phyloP scores from a whole-genome alignment of 2,329 filamentous ascomycete species.

The Colletotrichum sp. region DNA sequence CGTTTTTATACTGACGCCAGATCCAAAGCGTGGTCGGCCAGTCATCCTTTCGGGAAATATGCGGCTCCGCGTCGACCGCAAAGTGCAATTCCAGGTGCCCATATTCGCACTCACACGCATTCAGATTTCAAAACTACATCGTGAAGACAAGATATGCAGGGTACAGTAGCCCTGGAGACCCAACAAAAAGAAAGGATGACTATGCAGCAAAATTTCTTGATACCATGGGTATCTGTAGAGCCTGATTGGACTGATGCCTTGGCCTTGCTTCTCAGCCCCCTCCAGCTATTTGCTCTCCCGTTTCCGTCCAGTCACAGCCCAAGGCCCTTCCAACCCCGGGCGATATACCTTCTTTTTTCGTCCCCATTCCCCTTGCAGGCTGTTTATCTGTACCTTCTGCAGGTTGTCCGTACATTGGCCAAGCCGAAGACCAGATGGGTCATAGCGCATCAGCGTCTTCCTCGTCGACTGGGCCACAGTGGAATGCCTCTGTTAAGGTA shows the following conservation, averaged over 20 bases:
- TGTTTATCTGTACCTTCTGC: neutral
- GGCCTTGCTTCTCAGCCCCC: neutral
- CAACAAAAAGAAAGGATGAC: neutral
- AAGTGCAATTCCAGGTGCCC: neutral
- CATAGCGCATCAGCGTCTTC: neutral
- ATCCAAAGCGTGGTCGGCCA: neutral
- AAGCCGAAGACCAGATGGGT: neutral
- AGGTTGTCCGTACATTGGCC: neutral
- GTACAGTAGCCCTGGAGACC: neutral
- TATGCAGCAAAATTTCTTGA: neutral
- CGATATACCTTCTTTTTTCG: neutral
- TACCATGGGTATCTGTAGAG: neutral
- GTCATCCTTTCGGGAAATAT: neutral
- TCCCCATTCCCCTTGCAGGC: neutral
- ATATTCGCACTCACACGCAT: neutral
- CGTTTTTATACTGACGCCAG: neutral
- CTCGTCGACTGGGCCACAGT: neutral
- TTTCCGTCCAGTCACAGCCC: neutral
- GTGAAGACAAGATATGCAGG: neutral
- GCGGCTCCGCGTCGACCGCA: neutral
- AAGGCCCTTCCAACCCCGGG: neutral
- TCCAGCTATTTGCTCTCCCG: neutral
- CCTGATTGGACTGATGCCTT: neutral
- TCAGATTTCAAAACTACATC: neutral
- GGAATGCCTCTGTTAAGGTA: neutral